Evolutionary conservation across 352 stramenopile genomes (phyloP), one percentile per base, ranked within the genome.

Genomic region (Phytopythium kandeliae): DNA sequence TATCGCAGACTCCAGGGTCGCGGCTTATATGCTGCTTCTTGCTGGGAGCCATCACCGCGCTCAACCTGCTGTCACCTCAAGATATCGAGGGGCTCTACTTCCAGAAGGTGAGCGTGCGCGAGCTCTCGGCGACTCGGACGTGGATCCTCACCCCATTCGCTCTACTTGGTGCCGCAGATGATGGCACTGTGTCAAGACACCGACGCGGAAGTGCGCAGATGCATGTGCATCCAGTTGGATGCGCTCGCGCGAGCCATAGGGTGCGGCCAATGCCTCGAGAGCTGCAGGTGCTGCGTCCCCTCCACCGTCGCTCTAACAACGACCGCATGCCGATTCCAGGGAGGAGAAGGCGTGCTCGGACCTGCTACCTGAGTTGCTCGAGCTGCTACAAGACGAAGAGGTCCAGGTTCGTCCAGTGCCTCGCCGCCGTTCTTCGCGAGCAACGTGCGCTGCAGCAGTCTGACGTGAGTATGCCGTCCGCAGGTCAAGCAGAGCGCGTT

Each of bases 51-150:
- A 61, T 92, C 26, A 92, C 80, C 8, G 77, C 82, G 10, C 73
- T 87, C 15, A 84, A 78, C 21, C 43, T 92, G 26, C 55, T 92
- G 21, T 70, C 77, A 11, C 38, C 73, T 0, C 74, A 80, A 52
- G 82, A 92, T 40, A 91, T 92, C 24, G 82, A 91, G 56, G 76
- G 76, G 3, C 64, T 92, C 19, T 90, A 85, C 58, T 86, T 92
- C 35, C 69, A 89, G 36, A 92, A 91, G 76, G 82, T 89, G 58
- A 16, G 22, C 26, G 22, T 33, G 28, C 28, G 5, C 28, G n/a
- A n/a, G n/a, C n/a, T n/a, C n/a, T n/a, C n/a, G n/a, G n/a, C n/a
- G n/a, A n/a, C n/a, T n/a, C n/a, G n/a, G n/a, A n/a, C n/a, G n/a
- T n/a, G n/a, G n/a, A n/a, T n/a, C n/a, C n/a, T n/a, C 28, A 9